Evolutionary conservation across 176 grass and related monocot genomes (phyloP).

Genomic region (Aegilops sharonensis): DNA sequence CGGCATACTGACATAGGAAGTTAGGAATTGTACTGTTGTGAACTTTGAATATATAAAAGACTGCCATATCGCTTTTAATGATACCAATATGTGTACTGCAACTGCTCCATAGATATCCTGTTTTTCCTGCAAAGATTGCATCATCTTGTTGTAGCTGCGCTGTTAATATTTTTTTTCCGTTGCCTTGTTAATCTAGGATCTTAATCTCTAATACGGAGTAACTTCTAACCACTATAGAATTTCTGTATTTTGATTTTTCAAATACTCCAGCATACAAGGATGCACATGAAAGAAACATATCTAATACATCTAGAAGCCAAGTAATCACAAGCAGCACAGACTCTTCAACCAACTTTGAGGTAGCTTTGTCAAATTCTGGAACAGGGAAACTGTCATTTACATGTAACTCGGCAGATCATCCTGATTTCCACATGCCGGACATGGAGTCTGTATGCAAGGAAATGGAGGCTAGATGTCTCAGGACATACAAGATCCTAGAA

Average conservation of each 20-base stretch:
- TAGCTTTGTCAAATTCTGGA: slow-evolving; percentile 53
- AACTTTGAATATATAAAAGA: background rate
- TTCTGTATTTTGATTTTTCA: slow-evolving; percentile 2
- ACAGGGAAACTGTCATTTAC: slow-evolving; percentile 61
- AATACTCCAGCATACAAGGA: slow-evolving; percentile 8
- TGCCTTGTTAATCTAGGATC: background rate
- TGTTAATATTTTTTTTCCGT: background rate
- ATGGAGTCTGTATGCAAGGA: slow-evolving; percentile 56
- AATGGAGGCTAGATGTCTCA: slow-evolving; percentile 63
- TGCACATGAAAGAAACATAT: background rate
- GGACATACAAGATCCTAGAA: slow-evolving; percentile 57
- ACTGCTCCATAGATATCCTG: background rate
- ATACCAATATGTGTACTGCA: background rate
- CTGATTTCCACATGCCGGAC: slow-evolving; percentile 57
- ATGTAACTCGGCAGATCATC: slow-evolving; percentile 35
- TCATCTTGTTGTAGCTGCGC: background rate
- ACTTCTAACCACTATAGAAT: slow-evolving; percentile 1
- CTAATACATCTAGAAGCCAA: slow-evolving; percentile 22
- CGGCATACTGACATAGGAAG: background rate
- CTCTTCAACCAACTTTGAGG: slow-evolving; percentile 43
- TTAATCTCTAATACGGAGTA: slow-evolving; percentile 3
- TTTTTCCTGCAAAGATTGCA: slow-evolving; percentile 9
- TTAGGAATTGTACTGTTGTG: background rate
- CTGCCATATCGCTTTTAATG: background rate
- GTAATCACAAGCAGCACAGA: slow-evolving; percentile 1